Percentiles rank a stretch among this genome's conserved stretches.
Evolutionary conservation across 164 flowering plant species (phyloP).

Genomic region (Vitis rotundifolia): DNA sequence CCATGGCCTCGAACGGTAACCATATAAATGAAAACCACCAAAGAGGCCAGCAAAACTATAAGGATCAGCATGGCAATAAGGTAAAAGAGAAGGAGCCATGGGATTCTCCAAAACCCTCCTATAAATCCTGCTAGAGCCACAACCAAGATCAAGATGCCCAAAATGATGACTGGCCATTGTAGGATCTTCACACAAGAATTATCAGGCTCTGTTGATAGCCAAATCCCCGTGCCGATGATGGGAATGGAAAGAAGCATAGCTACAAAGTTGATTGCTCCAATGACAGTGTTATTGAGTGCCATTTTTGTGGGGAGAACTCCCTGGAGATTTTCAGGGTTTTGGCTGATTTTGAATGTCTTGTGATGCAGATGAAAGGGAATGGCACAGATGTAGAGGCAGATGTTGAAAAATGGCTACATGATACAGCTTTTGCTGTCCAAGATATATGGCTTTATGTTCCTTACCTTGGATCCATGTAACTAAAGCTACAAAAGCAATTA

Average conservation of each 20-base stretch:
- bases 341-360: background rate
- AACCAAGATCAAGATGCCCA: constrained; percentile 65
- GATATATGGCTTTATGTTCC: constrained; percentile 13
- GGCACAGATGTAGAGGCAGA: background rate
- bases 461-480: constrained; percentile 18
- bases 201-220: constrained; percentile 73
- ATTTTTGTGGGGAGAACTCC: constrained; percentile 23
- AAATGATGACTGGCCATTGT: constrained; percentile 89
- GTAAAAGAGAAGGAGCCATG: constrained; percentile 66
- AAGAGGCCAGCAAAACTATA: constrained; percentile 49
- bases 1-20: constrained; percentile 75
- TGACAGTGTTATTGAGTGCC: constrained; percentile 86
- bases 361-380: background rate
- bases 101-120: constrained; percentile 79
- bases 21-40: constrained; percentile 72
- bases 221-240: constrained; percentile 82
- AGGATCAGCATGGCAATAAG: constrained; percentile 74
- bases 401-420: constrained; percentile 9
- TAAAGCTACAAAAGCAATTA: constrained; percentile 32
- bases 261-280: constrained; percentile 80
- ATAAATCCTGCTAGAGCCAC: constrained; percentile 74
- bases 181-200: constrained; percentile 79
- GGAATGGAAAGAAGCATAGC: constrained; percentile 86
- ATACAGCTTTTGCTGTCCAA: constrained; percentile 1
- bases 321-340: background rate